A percentile compares a stretch with the other conserved stretches of the same genome.
These are phyloP conservation scores for Fusarium nisikadoi DNA, from an alignment of 2,329 filamentous ascomycete species.

Conservation along the genomic window DNA sequence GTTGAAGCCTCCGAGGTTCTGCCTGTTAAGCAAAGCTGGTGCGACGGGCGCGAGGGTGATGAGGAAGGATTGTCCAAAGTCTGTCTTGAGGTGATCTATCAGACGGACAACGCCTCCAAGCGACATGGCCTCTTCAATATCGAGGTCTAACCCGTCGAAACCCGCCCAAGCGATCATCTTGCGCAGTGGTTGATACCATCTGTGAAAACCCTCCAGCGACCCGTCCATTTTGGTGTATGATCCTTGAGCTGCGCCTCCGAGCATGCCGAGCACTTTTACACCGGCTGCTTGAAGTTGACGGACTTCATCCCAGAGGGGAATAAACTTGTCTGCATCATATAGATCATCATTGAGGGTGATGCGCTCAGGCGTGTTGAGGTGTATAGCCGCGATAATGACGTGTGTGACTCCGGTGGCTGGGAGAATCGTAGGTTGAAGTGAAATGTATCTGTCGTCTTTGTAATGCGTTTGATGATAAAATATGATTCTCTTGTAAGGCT, in stretches of 20 bases:
- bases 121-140: slow-evolving; percentile 80
- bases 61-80: slow-evolving; percentile 76
- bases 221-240: slow-evolving; percentile 70
- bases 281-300: slow-evolving; percentile 75
- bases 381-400: slow-evolving; percentile 83
- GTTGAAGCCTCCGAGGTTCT: slow-evolving; percentile 80
- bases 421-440: slow-evolving; percentile 59
- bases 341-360: slow-evolving; percentile 82
- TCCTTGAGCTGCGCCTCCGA: slow-evolving; percentile 83
- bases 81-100: slow-evolving; percentile 71
- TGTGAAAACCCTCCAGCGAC: slow-evolving; percentile 69
- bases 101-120: slow-evolving; percentile 71
- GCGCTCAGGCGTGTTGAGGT: slow-evolving; percentile 74
- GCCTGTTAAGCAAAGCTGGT: slow-evolving; percentile 67
- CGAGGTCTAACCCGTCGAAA: slow-evolving; percentile 77
- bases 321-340: slow-evolving; percentile 71
- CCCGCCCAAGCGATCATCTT: slow-evolving; percentile 68
- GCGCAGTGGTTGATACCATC: slow-evolving; percentile 76
- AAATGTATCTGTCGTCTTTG: slow-evolving; percentile 54
- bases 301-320: slow-evolving; percentile 81
- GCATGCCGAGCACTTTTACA: slow-evolving; percentile 83
- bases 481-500: slow-evolving; percentile 52
- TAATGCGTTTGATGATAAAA: slow-evolving; percentile 63
- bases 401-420: slow-evolving; percentile 69
- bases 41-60: slow-evolving; percentile 84